Evolutionary conservation across 1,284 basidiomycete genomes (phyloP).

Genomic region (Prillingera fragicola): DNA sequence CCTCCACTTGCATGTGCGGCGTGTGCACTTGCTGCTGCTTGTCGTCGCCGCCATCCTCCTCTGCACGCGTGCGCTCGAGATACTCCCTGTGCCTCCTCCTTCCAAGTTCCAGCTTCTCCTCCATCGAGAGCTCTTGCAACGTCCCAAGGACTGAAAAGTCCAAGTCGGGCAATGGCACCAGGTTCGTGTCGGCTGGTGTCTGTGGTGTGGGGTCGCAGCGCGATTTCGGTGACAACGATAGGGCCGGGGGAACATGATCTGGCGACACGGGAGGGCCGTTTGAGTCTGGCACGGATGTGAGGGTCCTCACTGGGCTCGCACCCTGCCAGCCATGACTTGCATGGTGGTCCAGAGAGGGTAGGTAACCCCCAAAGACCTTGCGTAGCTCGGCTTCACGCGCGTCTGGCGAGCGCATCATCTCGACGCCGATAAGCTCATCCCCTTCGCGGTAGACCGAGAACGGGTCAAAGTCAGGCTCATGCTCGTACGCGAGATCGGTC

Average conservation of each 20-base stretch:
- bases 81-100: constrained; percentile 37
- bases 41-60: not conserved
- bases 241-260: no score
- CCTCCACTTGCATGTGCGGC: no score
- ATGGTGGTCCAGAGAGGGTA: not conserved
- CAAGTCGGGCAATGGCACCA: constrained; percentile 7
- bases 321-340: no score
- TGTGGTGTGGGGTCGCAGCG: constrained; percentile 5
- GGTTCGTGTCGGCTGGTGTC: constrained; percentile 3
- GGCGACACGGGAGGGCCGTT: no score
- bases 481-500: constrained; percentile 39
- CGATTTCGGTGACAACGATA: constrained; percentile 1
- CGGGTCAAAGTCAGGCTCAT: constrained; percentile 39
- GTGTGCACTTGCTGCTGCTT: not conserved
- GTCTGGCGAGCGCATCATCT: not conserved
- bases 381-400: constrained; percentile 15
- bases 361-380: constrained; percentile 9
- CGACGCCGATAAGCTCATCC: constrained; percentile 20
- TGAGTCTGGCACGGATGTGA: no score
- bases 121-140: constrained; percentile 28
- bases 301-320: no score
- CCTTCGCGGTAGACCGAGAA: constrained; percentile 26
- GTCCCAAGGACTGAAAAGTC: constrained; percentile 9
- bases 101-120: constrained; percentile 34
- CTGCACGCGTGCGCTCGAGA: constrained; percentile 20